A percentile compares a stretch with the other conserved stretches of the same genome.
Evolutionary conservation across 2,329 filamentous ascomycete species (phyloP).

Genomic region (Aspergillus caelatus): DNA sequence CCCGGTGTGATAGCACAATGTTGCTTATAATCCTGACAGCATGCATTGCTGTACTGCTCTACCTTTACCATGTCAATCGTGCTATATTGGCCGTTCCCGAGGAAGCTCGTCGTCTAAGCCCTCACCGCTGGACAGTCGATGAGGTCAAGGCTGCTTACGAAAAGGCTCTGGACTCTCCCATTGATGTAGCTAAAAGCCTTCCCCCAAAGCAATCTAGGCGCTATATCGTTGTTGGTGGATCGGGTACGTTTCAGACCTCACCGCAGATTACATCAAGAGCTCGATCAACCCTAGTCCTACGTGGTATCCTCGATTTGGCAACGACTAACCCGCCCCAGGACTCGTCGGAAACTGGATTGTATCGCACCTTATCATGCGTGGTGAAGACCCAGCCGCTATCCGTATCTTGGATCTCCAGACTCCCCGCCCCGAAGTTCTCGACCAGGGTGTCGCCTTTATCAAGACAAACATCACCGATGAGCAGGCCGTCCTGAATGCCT

Average conservation of each 20-base stretch:
- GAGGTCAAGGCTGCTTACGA: conserved; percentile 37
- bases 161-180: conserved; percentile 28
- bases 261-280: neutral
- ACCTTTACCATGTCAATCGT: conserved; percentile 34
- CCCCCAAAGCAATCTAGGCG: conserved; percentile 41
- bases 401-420: conserved; percentile 57
- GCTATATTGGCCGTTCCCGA: conserved; percentile 30
- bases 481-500: conserved; percentile 49
- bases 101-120: conserved; percentile 28
- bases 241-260: conserved; percentile 30
- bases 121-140: conserved; percentile 38
- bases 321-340: conserved; percentile 39
- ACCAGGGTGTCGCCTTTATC: conserved; percentile 48
- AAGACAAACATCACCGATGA: conserved; percentile 56
- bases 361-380: conserved; percentile 56
- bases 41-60: conserved; percentile 22
- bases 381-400: conserved; percentile 54
- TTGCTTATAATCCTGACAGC: conserved; percentile 17
- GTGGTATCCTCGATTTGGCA: neutral
- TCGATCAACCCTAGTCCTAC: neutral
- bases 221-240: conserved; percentile 44
- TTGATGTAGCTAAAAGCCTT: conserved; percentile 37
- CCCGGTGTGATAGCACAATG: conserved; percentile 8
- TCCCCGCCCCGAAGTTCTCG: conserved; percentile 49
- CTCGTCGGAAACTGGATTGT: conserved; percentile 60